Evolutionary conservation across 805 yeast species (phyloP).

Genomic region (Lipomyces japonicus): DNA sequence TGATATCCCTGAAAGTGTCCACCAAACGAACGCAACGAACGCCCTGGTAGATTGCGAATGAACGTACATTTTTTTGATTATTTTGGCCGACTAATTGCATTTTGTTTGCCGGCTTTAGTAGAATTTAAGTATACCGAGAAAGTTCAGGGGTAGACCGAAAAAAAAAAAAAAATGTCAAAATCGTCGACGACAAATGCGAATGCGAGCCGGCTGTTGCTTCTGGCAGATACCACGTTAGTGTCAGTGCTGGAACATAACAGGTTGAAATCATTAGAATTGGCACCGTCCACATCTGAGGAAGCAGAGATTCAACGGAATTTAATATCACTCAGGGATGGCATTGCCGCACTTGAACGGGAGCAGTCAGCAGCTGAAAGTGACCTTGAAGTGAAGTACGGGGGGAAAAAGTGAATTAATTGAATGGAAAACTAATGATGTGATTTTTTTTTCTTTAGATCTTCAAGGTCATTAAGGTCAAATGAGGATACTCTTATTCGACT

Average conservation of each 20-base stretch:
- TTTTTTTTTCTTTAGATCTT: slow-evolving; percentile 6
- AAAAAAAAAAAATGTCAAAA: too few species aligned
- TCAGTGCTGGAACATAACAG: slow-evolving; percentile 36
- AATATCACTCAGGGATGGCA: slow-evolving; percentile 30
- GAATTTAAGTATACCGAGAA: too few species aligned
- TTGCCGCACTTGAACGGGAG: slow-evolving; percentile 31
- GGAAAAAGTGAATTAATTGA: not conserved
- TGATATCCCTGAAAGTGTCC: too few species aligned
- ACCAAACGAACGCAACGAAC: too few species aligned
- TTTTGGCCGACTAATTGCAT: too few species aligned
- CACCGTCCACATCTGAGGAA: slow-evolving; percentile 33
- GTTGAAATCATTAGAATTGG: slow-evolving; percentile 32
- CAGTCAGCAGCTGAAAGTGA: slow-evolving; percentile 20
- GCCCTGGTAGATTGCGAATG: too few species aligned
- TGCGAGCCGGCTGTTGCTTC: slow-evolving; percentile 24
- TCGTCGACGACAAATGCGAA: too few species aligned
- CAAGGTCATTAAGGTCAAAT: slow-evolving; percentile 10
- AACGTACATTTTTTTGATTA: too few species aligned
- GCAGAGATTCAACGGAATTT: slow-evolving; percentile 32
- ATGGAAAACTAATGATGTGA: not conserved
- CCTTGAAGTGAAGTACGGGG: slow-evolving; percentile 1
- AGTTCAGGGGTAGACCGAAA: too few species aligned
- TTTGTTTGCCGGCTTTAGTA: too few species aligned
- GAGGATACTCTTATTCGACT: slow-evolving; percentile 24
- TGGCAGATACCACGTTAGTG: slow-evolving; percentile 35